Evolutionary conservation across 805 yeast species (phyloP), one percentile per base, ranked within the genome.

Genomic region (Wickerhamomyces alni): DNA sequence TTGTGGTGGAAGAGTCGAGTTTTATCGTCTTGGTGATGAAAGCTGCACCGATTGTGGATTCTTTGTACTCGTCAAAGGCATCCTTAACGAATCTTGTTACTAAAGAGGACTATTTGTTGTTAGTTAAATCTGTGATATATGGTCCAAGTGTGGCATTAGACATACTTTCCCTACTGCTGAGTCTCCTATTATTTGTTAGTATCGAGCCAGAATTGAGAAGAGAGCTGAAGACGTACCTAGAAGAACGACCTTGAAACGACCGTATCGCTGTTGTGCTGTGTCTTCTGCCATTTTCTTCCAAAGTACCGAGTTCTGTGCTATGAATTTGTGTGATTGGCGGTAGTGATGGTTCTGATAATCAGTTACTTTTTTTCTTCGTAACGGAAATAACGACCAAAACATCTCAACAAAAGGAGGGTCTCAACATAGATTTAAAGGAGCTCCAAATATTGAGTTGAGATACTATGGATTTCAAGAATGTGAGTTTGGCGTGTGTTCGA

Each of bases 1-100:
- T 71, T 29, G 63, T 65, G 28, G 73, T 62, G 45, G 66, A 57
- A 13, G 59, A 49, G 38, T 67, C 74, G 8, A 77, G 47, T 10
- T 67, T 67, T 11, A 84, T 68, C 10, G 83, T 79, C 58, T 88
- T 94, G 15, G 97, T 87, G 30, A 93, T 73, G 61, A 91, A 93
- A 0, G 98, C 99, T 4, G 99, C 99, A n/a, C 99, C 99, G 40
- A 93, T 93, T 2, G 99, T 93, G 32, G 95, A 85, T 50, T 94
- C 87, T 43, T 91, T 75, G 48, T 77, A 75, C 24, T 77, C 81
- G 48, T 87, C 93, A 58, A 91, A 93, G 0, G 77, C 63, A 51
- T 79, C 74, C 45, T 74, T 75, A 19, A 77, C 89, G 52, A 89
- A 87, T 38, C 97, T 67, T 48, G 84, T 84, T 1, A 87, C 88